phyloP scores from a whole-genome alignment of 768 basidiomycete species.

The Candolleomyces eurysporus region DNA sequence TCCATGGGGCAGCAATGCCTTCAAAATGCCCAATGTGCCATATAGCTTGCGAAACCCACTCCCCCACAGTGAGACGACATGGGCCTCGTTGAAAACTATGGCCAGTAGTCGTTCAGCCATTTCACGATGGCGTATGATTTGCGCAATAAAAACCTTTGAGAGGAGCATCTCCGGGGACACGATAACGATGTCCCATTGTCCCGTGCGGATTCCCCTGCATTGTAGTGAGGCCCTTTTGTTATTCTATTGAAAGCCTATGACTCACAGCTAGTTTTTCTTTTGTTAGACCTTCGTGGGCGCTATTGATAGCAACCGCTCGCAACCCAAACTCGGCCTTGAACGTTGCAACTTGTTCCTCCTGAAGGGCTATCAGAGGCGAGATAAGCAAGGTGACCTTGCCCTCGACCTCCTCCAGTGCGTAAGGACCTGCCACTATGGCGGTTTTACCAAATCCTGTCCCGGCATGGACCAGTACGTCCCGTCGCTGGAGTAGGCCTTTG shows the following conservation, averaged over 20 bases:
- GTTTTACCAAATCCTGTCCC: constrained; percentile 38
- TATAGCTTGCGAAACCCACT: constrained; percentile 32
- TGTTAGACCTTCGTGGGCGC: constrained; percentile 24
- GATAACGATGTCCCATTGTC: constrained; percentile 27
- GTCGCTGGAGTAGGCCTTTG: constrained; percentile 24
- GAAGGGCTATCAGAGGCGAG: constrained; percentile 36
- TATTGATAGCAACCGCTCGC: constrained; percentile 30
- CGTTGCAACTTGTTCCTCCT: constrained; percentile 26
- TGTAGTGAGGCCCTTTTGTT: neutral
- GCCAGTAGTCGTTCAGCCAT: constrained; percentile 20
- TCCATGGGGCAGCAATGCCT: constrained; percentile 25
- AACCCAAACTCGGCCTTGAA: constrained; percentile 25
- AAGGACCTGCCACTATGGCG: constrained; percentile 35
- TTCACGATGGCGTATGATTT: constrained; percentile 21
- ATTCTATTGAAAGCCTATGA: neutral
- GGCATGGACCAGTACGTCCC: constrained; percentile 35
- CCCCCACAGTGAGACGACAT: constrained; percentile 37
- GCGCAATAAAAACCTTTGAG: constrained; percentile 21
- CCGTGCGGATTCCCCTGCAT: constrained; percentile 18
- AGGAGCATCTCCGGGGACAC: constrained; percentile 34
- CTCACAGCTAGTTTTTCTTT: constrained; percentile 23
- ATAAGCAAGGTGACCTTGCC: constrained; percentile 35
- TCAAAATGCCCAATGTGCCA: constrained; percentile 21
- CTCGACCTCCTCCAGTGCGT: constrained; percentile 20
- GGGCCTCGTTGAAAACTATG: constrained; percentile 34